A percentile compares a stretch with the other conserved stretches of the same genome.
Evolutionary conservation across 2,329 filamentous ascomycete species (phyloP).

Genomic region (Teratosphaeria nubilosa): DNA sequence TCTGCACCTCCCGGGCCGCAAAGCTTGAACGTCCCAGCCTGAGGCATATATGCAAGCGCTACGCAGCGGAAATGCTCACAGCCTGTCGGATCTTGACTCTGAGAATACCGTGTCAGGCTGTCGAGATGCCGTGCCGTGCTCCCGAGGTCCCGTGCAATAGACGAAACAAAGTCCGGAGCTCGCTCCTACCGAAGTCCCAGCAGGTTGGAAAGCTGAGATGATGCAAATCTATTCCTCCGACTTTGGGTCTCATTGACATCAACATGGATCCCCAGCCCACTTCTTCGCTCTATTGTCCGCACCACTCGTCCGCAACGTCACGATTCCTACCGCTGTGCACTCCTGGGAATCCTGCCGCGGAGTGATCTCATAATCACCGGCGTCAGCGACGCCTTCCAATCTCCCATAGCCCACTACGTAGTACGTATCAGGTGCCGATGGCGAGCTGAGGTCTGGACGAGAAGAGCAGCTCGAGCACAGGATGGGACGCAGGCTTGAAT

Average conservation of each 20-base stretch:
- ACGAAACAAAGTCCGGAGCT: neutral
- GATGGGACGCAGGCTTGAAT: too few relatives aligned
- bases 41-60: too few relatives aligned
- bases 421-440: neutral
- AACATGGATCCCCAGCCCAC: neutral
- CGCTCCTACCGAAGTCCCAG: neutral
- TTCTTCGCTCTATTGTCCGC: neutral
- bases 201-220: neutral
- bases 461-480: neutral
- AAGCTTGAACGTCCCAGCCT: too few relatives aligned
- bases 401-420: neutral
- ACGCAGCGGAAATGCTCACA: too few relatives aligned
- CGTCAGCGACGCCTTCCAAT: neutral
- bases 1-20: too few relatives aligned
- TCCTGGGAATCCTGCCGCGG: neutral
- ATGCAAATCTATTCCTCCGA: neutral
- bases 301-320: neutral
- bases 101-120: too few relatives aligned
- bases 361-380: too few relatives aligned
- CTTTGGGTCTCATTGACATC: neutral
- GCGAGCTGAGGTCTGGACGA: neutral
- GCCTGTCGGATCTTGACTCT: too few relatives aligned
- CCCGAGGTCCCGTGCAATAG: neutral
- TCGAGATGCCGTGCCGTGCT: neutral
- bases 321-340: neutral